Evolutionary conservation across 2,329 filamentous ascomycete species (phyloP).

Genomic region (Aspergillus udagawae): DNA sequence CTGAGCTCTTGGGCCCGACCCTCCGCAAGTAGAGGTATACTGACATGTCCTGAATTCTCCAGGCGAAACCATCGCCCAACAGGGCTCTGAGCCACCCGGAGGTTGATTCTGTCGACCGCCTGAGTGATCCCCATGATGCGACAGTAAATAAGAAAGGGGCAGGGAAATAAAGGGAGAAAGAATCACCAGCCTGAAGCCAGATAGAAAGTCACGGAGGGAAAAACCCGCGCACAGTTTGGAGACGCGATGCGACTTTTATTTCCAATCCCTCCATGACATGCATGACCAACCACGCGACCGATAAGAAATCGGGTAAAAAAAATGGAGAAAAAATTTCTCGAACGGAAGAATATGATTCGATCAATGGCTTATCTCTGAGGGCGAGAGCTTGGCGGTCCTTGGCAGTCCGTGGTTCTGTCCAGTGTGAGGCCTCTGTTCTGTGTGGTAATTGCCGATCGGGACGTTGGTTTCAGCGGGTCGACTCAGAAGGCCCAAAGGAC

Average conservation of each 20-base stretch:
- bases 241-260: not conserved
- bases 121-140: slow-evolving; percentile 13
- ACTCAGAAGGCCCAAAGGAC: not conserved
- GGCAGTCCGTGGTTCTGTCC: not conserved
- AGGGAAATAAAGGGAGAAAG: no score
- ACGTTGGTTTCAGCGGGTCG: not conserved
- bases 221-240: not conserved
- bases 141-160: not conserved
- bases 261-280: not conserved
- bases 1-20: slow-evolving; percentile 10
- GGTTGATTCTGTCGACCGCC: slow-evolving; percentile 26
- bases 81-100: slow-evolving; percentile 56
- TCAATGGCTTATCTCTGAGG: not conserved
- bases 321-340: not conserved
- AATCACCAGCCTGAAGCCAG: not conserved
- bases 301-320: not conserved
- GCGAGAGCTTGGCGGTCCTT: not conserved
- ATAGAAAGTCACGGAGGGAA: not conserved
- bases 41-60: slow-evolving; percentile 77
- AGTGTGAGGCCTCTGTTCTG: not conserved
- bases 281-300: not conserved
- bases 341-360: not conserved
- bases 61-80: slow-evolving; percentile 74
- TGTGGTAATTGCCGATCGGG: not conserved
- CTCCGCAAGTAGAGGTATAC: slow-evolving; percentile 29